These are phyloP conservation scores for Trichoderma sp. DNA, from an alignment of 2,329 filamentous ascomycete genomes.

Conservation along the genomic window DNA sequence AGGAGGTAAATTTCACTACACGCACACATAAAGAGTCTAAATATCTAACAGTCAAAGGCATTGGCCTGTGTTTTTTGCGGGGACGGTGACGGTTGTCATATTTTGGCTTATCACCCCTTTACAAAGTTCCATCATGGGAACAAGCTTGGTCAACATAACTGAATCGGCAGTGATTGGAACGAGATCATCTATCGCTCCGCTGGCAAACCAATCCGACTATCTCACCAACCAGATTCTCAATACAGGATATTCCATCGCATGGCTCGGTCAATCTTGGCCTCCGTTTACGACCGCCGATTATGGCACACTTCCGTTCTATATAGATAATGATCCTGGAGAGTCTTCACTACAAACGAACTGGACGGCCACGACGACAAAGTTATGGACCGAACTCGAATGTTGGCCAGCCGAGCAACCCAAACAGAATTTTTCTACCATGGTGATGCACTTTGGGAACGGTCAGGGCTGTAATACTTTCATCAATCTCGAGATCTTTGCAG, in stretches of 20 bases:
- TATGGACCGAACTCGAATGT: constrained; percentile 40
- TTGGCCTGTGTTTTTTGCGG: constrained; percentile 40
- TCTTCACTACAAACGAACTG: constrained; percentile 24
- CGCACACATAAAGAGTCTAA: neutral
- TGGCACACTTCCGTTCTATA: constrained; percentile 42
- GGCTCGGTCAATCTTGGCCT: constrained; percentile 45
- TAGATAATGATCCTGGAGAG: neutral
- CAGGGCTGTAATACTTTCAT: constrained; percentile 35
- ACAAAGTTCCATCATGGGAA: constrained; percentile 55
- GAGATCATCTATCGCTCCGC: neutral
- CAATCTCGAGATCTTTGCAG: neutral
- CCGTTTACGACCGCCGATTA: constrained; percentile 44
- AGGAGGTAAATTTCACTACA: constrained; percentile 21
- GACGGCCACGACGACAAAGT: constrained; percentile 32
- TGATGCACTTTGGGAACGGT: constrained; percentile 35
- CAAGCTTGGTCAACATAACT: constrained; percentile 28
- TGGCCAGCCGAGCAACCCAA: constrained; percentile 31
- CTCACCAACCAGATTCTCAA: constrained; percentile 37
- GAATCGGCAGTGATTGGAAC: neutral
- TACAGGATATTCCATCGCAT: constrained; percentile 44
- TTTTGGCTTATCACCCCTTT: constrained; percentile 56
- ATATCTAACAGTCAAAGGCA: neutral
- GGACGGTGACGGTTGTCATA: constrained; percentile 48
- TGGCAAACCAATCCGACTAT: neutral
- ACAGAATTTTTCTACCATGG: neutral